Evolutionary conservation across 1,139 yeast species (phyloP), one percentile per base, ranked within the genome.

Genomic region (Meyerozyma carpophila): DNA sequence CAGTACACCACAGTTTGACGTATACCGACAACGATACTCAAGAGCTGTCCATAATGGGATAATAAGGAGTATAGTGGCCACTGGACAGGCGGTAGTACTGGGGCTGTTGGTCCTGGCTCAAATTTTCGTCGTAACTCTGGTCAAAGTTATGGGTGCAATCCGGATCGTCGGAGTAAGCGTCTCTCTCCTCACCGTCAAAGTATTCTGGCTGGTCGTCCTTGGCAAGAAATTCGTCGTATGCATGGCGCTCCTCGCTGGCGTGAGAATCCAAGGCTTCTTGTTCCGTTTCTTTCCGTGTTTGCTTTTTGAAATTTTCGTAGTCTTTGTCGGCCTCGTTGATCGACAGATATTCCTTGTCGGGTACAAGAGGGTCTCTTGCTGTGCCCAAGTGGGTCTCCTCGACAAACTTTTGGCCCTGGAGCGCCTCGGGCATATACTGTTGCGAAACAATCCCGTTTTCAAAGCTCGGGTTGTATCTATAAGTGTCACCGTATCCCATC

Each of bases 401-500:
- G n/a, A 68, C 61, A 46, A 79, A 68, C 41, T 55, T 62, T 4
- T 60, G 48, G 8, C 57, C 65, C 8, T 57, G 58, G 3, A 74
- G 55, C 36, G 73, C 81, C 8, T 69, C 66, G 0, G 95, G 94
- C 52, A 86, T 66, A 53, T 85, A 87, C 10, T 69, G 74, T 60
- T 94, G 98, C 36, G 66, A 58, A 2, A 88, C 95, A 41, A 66
- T 61, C 0, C 98, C 98, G 48, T 82, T 79, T 38, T 68, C 68
- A 60, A 61, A 93, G 49, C 79, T 75, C 0, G 98, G 98, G 53
- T 90, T 90, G 61, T 93, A 94, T 59, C 89, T 87, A 65, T 93
- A 93, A 16, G 81, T 82, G 44, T 82, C 79, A 9, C 89, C 86
- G 58, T 90, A 91, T 0, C 96, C 98, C 50, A 91, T 59, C 42